Base-by-base conservation (phyloP, 768 basidiomycete species). In the Hygrocybe coccinea region DNA sequence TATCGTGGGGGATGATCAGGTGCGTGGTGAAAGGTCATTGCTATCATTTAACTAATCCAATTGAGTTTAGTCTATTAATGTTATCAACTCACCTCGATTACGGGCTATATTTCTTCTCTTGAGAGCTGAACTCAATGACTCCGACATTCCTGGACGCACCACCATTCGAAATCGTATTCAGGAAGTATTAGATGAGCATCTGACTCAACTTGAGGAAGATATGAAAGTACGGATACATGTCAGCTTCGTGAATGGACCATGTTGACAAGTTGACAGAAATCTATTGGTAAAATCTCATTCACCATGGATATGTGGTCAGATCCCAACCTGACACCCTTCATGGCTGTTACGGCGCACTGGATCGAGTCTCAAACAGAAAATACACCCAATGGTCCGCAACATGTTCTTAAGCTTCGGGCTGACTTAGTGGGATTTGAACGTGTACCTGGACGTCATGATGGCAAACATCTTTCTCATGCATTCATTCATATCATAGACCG, bases 271-370 rank as follows among this genome's bases (percentile, higher is more conserved):
- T 2, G 9, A 39, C 55, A 73, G 72, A 48, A 60, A 38, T 52
- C 68, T 8, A 36, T 68, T 17, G 69, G 72, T n/a, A 71, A 67
- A 51, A 64, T 76, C 2, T 76, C 71, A 1, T 52, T 64, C 2
- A 76, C 76, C 0, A 70, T 60, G 34, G 73, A 75, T 56, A 33
- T 69, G 12, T 76, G 75, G 76, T 59, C 68, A 9, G 72, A 77
- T 45, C 56, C 60, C 4, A 71, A 74, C 43, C 60, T 69, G 8
- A 25, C 43, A 0, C 66, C 75, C 9, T 77, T 64, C 59, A 76
- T 77, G 73, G 77, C 73, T 10, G 66, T 76, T 0, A 78, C 75
- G 2, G 73, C 68, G 1, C 76, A 77, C 52, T 79, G 71, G 73
- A 69, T 76, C 37, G 50, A 74, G 49, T 48, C 56, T 2, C 55